Evolutionary conservation across 108 stramenopile genomes (phyloP).

Genomic region (Nannochloropsis salina): DNA sequence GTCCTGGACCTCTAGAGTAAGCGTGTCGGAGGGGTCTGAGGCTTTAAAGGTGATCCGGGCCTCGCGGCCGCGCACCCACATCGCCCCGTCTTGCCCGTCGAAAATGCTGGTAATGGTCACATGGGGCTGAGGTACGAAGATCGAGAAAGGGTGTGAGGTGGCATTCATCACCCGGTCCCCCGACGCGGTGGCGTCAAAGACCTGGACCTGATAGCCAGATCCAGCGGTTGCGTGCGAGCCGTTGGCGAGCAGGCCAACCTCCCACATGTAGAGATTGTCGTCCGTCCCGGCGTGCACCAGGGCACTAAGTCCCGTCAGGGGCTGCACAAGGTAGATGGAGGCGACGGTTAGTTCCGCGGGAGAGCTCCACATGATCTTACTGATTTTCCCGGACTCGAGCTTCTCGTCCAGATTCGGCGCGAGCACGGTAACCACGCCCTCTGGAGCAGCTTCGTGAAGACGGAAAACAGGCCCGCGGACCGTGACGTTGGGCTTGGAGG

Average conservation of each 20-base stretch:
- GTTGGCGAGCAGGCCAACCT: not conserved
- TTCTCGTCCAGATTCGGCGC: not conserved
- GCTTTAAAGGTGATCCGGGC: not conserved
- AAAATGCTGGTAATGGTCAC: not conserved
- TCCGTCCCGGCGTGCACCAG: not conserved
- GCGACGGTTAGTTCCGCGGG: not conserved
- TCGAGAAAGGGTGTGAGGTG: not conserved
- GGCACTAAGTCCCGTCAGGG: not conserved
- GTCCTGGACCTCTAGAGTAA: not conserved
- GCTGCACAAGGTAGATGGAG: not conserved
- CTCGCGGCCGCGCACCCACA: not conserved
- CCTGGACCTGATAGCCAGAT: not conserved
- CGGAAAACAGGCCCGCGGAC: not conserved
- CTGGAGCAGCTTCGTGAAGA: not conserved
- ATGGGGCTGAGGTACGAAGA: not conserved
- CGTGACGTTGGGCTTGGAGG: not conserved
- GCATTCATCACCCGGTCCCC: not conserved
- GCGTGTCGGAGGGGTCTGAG: not conserved
- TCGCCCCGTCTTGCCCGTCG: conserved; percentile 15
- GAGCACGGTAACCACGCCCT: not conserved
- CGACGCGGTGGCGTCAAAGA: not conserved
- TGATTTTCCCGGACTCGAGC: not conserved
- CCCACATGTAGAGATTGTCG: not conserved
- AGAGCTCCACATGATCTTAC: not conserved
- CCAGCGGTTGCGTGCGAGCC: not conserved